These are phyloP conservation scores for Dactylellina cionopaga DNA, from an alignment of 2,329 filamentous ascomycete species.

Conservation along the genomic window DNA sequence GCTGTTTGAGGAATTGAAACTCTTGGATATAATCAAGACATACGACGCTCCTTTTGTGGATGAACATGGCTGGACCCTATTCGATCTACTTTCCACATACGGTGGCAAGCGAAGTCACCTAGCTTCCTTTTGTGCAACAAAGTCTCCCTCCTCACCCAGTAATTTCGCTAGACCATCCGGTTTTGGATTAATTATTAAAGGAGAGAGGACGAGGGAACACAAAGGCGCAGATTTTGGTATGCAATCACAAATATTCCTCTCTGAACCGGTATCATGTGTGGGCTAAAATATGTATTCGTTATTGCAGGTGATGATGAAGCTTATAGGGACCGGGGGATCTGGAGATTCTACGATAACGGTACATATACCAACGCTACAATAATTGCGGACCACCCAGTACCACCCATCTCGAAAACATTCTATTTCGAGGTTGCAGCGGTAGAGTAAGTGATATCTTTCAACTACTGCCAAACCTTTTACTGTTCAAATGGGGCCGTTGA, in stretches of 20 bases:
- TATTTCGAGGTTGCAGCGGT: slow-evolving; percentile 16
- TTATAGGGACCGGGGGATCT: too few relatives aligned
- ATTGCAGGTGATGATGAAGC: too few relatives aligned
- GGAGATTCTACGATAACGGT: too few relatives aligned
- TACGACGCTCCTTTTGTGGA: background rate
- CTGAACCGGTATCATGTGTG: too few relatives aligned
- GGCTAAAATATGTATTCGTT: too few relatives aligned
- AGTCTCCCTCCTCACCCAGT: background rate
- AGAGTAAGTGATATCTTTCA: background rate
- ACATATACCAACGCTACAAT: background rate
- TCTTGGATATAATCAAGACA: background rate
- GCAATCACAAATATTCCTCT: too few relatives aligned
- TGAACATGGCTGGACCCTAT: slow-evolving; percentile 15
- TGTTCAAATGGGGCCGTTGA: too few relatives aligned
- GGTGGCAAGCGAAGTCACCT: background rate
- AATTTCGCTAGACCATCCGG: background rate
- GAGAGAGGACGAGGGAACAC: background rate
- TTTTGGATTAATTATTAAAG: background rate
- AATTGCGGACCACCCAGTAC: slow-evolving; percentile 15
- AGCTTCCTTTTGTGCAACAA: background rate
- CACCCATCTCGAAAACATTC: slow-evolving; percentile 1
- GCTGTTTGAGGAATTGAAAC: background rate
- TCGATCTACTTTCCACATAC: background rate
- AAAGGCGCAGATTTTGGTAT: background rate
- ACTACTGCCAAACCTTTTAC: too few relatives aligned